Conservation (phyloP, 2,329 filamentous ascomycete genomes). For the Trichoderma lentiforme region DNA sequence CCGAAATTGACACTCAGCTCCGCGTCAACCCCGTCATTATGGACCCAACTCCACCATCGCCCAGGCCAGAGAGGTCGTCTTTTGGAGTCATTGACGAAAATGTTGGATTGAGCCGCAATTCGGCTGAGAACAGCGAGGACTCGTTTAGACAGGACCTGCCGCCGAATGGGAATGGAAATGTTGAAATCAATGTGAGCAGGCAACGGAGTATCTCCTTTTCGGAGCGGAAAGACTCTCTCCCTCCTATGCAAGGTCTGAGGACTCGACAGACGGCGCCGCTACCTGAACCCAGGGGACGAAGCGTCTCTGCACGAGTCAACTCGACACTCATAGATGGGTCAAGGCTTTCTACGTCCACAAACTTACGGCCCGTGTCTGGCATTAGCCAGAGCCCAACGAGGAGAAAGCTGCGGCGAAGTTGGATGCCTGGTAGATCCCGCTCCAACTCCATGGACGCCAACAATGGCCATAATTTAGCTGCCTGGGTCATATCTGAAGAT, state of each 20-base stretch:
- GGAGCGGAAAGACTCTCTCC: slow-evolving; percentile 25
- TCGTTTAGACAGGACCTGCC: not conserved
- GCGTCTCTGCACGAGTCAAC: slow-evolving; percentile 47
- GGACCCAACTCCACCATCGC: slow-evolving; percentile 30
- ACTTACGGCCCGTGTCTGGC: slow-evolving; percentile 27
- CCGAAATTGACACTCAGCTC: slow-evolving; percentile 21
- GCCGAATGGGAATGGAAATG: not conserved
- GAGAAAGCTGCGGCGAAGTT: slow-evolving; percentile 50
- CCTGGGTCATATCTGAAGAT: slow-evolving; percentile 56
- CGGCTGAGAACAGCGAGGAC: not conserved
- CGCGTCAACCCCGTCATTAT: slow-evolving; percentile 28
- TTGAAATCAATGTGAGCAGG: slow-evolving; percentile 18
- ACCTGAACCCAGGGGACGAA: slow-evolving; percentile 41
- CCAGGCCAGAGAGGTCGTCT: slow-evolving; percentile 24
- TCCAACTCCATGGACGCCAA: slow-evolving; percentile 44
- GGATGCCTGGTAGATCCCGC: slow-evolving; percentile 52
- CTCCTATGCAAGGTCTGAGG: slow-evolving; percentile 23
- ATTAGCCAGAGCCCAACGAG: slow-evolving; percentile 45
- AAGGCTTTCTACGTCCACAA: slow-evolving; percentile 33
- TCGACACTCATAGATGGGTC: slow-evolving; percentile 30
- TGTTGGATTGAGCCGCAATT: not conserved
- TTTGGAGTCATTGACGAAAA: not conserved
- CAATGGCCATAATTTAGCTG: slow-evolving; percentile 28
- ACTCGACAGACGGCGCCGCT: slow-evolving; percentile 32
- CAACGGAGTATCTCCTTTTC: slow-evolving; percentile 35